These are phyloP conservation scores for Chalaropsis thielavioides DNA, from an alignment of 2,329 filamentous ascomycete genomes.

Conservation along the genomic window DNA sequence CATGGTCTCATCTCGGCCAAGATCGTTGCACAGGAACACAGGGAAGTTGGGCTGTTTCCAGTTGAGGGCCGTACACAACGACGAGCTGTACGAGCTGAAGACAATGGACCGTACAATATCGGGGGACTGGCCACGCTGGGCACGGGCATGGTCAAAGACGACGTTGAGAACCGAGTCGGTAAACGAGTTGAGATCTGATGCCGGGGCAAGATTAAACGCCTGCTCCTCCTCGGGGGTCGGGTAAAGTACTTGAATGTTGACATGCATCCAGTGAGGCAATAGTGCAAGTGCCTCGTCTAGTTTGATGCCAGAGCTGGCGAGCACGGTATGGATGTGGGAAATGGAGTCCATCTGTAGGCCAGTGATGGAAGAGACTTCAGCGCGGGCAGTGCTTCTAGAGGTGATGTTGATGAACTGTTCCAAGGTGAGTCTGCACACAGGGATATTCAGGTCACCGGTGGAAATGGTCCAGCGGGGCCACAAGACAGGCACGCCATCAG, in stretches of 20 bases:
- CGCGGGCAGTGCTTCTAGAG: constrained; percentile 29
- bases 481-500: constrained; percentile 72
- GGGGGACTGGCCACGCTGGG: constrained; percentile 47
- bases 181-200: constrained; percentile 70
- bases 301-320: constrained; percentile 65
- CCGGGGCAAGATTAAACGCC: constrained; percentile 53
- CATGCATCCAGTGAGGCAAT: constrained; percentile 65
- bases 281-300: constrained; percentile 61
- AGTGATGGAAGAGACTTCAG: constrained; percentile 31
- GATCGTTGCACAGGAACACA: constrained; percentile 85
- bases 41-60: constrained; percentile 99
- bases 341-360: constrained; percentile 39
- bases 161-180: constrained; percentile 70
- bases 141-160: constrained; percentile 82
- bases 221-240: constrained; percentile 63
- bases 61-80: constrained; percentile 84
- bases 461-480: constrained; percentile 74
- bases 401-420: constrained; percentile 51
- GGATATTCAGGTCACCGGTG: constrained; percentile 63
- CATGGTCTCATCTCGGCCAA: constrained; percentile 40
- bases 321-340: constrained; percentile 52
- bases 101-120: constrained; percentile 74
- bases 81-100: constrained; percentile 84
- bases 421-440: constrained; percentile 64
- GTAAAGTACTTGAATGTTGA: constrained; percentile 86